Evolutionary conservation across 2,329 filamentous ascomycete species (phyloP).

Genomic region (Fusarium buxicola): DNA sequence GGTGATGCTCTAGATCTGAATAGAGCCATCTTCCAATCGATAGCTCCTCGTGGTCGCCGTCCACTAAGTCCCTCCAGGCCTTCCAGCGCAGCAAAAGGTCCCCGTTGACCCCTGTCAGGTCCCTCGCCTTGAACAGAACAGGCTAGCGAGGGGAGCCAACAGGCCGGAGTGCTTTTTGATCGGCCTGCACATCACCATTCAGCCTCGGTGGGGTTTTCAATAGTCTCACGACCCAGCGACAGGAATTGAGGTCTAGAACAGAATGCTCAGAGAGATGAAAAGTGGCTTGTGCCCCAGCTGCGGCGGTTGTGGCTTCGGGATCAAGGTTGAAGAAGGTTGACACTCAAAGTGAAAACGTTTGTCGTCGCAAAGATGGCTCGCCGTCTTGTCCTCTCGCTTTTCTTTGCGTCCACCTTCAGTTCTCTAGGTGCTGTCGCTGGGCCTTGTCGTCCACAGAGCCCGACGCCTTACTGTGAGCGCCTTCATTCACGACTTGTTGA

Average conservation of each 20-base stretch:
- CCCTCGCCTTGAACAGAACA: background rate
- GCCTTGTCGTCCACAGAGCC: conserved; percentile 1
- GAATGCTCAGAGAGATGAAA: background rate
- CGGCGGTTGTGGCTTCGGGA: background rate
- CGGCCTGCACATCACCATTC: background rate
- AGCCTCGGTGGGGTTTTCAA: conserved; percentile 2
- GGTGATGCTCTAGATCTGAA: background rate
- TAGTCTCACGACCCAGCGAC: background rate
- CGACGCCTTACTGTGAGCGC: conserved; percentile 15
- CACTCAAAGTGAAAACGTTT: background rate
- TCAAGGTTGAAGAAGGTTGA: no score
- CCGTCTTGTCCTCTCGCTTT: conserved; percentile 29
- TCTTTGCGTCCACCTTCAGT: conserved; percentile 3
- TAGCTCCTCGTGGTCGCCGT: conserved; percentile 9
- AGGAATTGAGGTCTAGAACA: conserved; percentile 5
- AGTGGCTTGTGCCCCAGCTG: background rate
- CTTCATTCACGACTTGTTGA: background rate
- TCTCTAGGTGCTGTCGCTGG: conserved; percentile 3
- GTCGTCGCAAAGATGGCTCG: conserved; percentile 17
- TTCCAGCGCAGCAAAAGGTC: background rate
- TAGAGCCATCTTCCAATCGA: conserved; percentile 18
- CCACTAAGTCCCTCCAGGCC: background rate
- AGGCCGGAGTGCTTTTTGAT: background rate
- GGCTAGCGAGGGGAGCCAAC: no score
- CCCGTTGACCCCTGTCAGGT: background rate